These are phyloP conservation scores for Umbelopsis sp. DNA, from an alignment of 371 early-diverging fungal species.

Conservation along the genomic window DNA sequence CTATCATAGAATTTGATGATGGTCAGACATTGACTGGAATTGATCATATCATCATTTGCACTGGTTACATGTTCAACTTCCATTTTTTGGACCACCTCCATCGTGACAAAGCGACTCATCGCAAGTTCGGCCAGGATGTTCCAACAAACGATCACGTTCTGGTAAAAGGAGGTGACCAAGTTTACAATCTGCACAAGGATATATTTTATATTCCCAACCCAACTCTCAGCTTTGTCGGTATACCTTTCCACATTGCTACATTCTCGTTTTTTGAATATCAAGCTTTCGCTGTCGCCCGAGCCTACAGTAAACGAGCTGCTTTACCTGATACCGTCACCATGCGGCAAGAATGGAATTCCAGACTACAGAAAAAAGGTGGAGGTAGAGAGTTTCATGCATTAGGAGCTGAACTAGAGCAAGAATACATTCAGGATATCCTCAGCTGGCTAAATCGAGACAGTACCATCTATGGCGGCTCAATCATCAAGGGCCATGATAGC, in stretches of 20 bases:
- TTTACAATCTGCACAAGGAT: constrained; percentile 36
- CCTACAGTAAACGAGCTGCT: background rate
- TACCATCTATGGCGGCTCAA: constrained; percentile 4
- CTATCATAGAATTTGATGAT: constrained; percentile 56
- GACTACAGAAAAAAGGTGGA: constrained; percentile 9
- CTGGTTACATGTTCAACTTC: constrained; percentile 60
- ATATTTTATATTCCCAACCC: constrained; percentile 41
- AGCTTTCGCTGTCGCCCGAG: constrained; percentile 39
- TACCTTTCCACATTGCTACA: constrained; percentile 27
- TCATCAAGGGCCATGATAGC: constrained; percentile 25
- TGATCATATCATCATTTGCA: constrained; percentile 67
- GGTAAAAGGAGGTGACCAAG: constrained; percentile 9
- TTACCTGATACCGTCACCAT: background rate
- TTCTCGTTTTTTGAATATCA: constrained; percentile 38
- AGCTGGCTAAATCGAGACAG: constrained; percentile 31
- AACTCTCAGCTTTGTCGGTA: constrained; percentile 40
- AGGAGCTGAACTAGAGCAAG: constrained; percentile 29
- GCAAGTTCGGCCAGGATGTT: constrained; percentile 14
- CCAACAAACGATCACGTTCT: constrained; percentile 15
- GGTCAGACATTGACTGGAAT: constrained; percentile 52
- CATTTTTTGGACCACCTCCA: constrained; percentile 49
- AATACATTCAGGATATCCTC: constrained; percentile 30
- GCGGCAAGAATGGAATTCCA: constrained; percentile 24
- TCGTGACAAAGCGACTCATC: background rate
- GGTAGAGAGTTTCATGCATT: constrained; percentile 22